Conservation (phyloP, 805 yeast genomes). For the Metschnikowia matae region DNA sequence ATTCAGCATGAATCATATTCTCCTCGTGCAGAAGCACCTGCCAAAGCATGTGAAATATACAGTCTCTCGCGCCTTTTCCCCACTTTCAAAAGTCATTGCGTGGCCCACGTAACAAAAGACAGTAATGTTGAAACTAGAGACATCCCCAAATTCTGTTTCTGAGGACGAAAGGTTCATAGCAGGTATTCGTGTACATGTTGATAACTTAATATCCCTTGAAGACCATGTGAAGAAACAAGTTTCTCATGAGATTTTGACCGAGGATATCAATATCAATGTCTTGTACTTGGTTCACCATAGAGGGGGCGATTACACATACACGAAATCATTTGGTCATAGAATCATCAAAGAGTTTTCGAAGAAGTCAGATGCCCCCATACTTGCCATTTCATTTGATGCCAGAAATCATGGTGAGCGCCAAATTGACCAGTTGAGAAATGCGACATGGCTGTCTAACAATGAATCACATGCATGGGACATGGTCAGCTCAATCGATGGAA, state of each 20-base stretch:
- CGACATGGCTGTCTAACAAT: constrained; percentile 47
- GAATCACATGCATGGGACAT: constrained; percentile 48
- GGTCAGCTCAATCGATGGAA: constrained; percentile 46
- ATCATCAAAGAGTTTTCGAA: constrained; percentile 26
- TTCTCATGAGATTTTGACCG: constrained; percentile 2
- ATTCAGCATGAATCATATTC: neutral
- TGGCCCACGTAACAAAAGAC: neutral
- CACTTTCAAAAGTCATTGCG: neutral
- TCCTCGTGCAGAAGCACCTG: neutral
- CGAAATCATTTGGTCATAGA: constrained; percentile 40
- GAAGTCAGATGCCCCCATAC: constrained; percentile 25
- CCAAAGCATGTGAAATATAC: neutral
- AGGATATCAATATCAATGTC: constrained; percentile 34
- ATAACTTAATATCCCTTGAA: constrained; percentile 13
- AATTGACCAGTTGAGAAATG: constrained; percentile 32
- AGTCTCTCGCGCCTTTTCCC: constrained; percentile 3
- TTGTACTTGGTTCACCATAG: constrained; percentile 48
- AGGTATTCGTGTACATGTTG: constrained; percentile 37
- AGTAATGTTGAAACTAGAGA: constrained; percentile 13
- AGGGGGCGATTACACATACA: constrained; percentile 31
- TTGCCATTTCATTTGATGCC: constrained; percentile 49
- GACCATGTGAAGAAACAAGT: constrained; percentile 2
- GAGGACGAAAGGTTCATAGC: constrained; percentile 29
- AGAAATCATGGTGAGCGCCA: constrained; percentile 54
- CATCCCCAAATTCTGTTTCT: constrained; percentile 5